Evolutionary conservation across 2,329 filamentous ascomycete genomes (phyloP).

Genomic region (Clonostachys solani): DNA sequence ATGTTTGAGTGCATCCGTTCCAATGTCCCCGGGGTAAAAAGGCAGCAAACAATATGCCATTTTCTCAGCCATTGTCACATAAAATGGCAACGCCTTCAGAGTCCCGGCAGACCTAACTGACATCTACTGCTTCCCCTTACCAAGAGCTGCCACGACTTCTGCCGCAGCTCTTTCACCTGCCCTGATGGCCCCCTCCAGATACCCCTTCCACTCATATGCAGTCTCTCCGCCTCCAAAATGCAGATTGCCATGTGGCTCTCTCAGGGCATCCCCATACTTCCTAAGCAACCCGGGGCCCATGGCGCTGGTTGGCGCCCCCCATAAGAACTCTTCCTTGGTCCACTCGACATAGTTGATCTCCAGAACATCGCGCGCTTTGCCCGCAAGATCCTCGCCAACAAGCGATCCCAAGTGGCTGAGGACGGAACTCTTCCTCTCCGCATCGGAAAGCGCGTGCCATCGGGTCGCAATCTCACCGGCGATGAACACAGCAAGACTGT

Average conservation of each 20-base stretch:
- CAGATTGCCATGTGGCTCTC: conserved; percentile 13
- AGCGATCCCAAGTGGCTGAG: conserved; percentile 10
- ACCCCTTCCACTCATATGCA: conserved; percentile 15
- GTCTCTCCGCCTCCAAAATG: conserved; percentile 17
- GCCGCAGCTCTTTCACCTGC: conserved; percentile 6
- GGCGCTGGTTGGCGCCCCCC: conserved; percentile 7
- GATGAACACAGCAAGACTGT: conserved; percentile 22
- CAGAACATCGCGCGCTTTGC: conserved; percentile 3
- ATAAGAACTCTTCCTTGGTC: conserved; percentile 9
- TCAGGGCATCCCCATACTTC: conserved; percentile 16
- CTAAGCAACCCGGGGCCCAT: conserved; percentile 5
- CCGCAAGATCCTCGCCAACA: conserved; percentile 3
- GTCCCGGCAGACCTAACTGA: too few species aligned
- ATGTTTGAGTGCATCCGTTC: too few species aligned
- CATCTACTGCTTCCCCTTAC: background rate
- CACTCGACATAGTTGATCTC: conserved; percentile 9
- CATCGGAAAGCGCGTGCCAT: conserved; percentile 13
- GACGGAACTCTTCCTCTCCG: conserved; percentile 6
- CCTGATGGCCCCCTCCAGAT: conserved; percentile 15
- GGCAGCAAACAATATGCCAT: too few species aligned
- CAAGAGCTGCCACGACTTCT: background rate
- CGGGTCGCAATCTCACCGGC: conserved; percentile 17
- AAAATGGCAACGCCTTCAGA: too few species aligned
- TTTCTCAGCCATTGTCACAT: too few species aligned
- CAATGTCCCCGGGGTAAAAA: too few species aligned